Percentiles rank a stretch among this genome's conserved stretches.
Conservation (phyloP, 495 filamentous ascomycete species). For the Neurospora sp. region DNA sequence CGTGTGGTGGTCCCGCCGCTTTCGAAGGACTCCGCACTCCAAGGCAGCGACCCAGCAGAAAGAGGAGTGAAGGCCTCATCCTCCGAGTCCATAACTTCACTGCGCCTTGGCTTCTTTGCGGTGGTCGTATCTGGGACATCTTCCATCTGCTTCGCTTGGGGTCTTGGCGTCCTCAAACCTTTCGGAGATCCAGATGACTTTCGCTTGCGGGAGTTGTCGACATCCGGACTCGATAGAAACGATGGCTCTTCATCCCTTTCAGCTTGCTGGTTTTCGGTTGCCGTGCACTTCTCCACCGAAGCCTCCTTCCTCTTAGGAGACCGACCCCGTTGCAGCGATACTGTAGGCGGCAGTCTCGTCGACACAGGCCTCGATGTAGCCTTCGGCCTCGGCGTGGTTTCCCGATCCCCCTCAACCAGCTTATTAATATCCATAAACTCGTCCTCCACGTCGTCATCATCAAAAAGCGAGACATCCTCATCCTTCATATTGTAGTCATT, state of each 20-base stretch:
- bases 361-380: neutral
- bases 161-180: neutral
- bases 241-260: neutral
- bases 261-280: neutral
- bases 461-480: neutral
- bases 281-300: neutral
- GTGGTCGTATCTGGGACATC: neutral
- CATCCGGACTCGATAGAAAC: neutral
- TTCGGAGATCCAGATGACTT: neutral
- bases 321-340: neutral
- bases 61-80: slow-evolving; percentile 32
- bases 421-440: slow-evolving; percentile 31
- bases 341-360: neutral
- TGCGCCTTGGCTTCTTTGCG: slow-evolving; percentile 7
- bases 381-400: neutral
- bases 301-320: neutral
- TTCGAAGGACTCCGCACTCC: neutral
- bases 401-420: neutral
- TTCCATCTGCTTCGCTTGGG: neutral
- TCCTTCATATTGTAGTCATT: slow-evolving; percentile 32
- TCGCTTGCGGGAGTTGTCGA: neutral
- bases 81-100: slow-evolving; percentile 40
- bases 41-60: neutral
- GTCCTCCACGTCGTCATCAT: slow-evolving; percentile 11
- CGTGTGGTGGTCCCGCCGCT: slow-evolving; percentile 1